These are phyloP conservation scores for Penicillium samsonianum DNA, from an alignment of 495 filamentous ascomycete genomes.

Conservation along the genomic window DNA sequence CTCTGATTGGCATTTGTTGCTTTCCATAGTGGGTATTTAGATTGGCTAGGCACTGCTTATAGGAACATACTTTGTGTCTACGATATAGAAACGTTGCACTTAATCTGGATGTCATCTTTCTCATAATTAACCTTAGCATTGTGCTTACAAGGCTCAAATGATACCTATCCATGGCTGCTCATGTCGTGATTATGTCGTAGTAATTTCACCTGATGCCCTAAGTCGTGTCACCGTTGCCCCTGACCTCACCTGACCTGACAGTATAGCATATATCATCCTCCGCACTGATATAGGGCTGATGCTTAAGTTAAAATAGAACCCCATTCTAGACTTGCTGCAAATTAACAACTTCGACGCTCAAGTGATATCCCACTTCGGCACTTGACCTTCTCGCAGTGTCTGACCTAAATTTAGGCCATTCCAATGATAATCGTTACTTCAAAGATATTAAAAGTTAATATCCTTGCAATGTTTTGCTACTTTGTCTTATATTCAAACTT, in stretches of 20 bases:
- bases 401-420: slow-evolving; percentile 9
- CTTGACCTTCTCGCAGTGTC: slow-evolving; percentile 1
- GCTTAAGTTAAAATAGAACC: neutral
- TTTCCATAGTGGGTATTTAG: neutral
- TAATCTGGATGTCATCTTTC: neutral
- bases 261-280: neutral
- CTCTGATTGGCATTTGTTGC: neutral
- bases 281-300: neutral
- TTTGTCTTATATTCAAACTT: slow-evolving; percentile 5
- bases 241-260: neutral
- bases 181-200: no score
- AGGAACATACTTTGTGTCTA: neutral
- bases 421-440: neutral
- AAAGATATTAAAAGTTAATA: neutral
- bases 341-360: neutral
- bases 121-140: neutral
- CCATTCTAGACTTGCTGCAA: neutral
- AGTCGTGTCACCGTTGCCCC: neutral
- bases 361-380: neutral
- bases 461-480: slow-evolving; percentile 1
- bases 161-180: neutral
- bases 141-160: neutral
- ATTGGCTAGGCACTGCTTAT: neutral
- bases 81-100: neutral
- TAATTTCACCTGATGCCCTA: slow-evolving; percentile 1